These are phyloP conservation scores for Corrigiola litoralis DNA, from an alignment of 179 eudicot genomes.

Conservation along the genomic window DNA sequence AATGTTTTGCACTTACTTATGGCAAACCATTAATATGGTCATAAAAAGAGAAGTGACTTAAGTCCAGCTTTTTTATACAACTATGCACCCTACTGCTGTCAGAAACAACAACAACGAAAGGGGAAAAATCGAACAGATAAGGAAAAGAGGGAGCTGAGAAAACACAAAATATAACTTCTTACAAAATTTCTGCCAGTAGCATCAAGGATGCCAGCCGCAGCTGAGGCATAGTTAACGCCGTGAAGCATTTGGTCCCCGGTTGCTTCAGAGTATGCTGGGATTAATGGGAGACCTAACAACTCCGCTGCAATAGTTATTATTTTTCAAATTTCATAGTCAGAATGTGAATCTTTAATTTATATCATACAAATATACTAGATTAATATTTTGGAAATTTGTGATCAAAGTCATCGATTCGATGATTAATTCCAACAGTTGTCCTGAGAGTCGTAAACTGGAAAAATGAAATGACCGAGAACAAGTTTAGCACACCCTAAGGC, in stretches of 20 bases:
- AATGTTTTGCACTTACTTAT: neutral
- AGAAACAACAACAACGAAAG: neutral
- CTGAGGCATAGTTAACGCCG: constrained; percentile 89
- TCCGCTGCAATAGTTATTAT: constrained; percentile 50
- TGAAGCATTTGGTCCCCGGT: constrained; percentile 46
- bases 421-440: too few species aligned
- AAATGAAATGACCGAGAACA: too few species aligned
- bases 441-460: too few species aligned
- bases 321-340: too few species aligned
- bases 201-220: constrained; percentile 93
- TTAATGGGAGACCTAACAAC: constrained; percentile 66
- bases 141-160: neutral
- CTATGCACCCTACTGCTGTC: neutral
- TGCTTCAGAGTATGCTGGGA: constrained; percentile 59
- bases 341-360: too few species aligned
- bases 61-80: neutral
- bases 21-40: neutral
- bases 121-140: neutral
- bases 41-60: neutral
- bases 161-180: constrained; percentile 4
- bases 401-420: too few species aligned
- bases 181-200: constrained; percentile 81
- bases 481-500: too few species aligned
- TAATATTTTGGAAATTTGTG: too few species aligned
- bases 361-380: too few species aligned